These are phyloP conservation scores for barley (Hordeum vulgare) DNA, from an alignment of 176 grass and related monocot genomes.

Conservation along the genomic window DNA sequence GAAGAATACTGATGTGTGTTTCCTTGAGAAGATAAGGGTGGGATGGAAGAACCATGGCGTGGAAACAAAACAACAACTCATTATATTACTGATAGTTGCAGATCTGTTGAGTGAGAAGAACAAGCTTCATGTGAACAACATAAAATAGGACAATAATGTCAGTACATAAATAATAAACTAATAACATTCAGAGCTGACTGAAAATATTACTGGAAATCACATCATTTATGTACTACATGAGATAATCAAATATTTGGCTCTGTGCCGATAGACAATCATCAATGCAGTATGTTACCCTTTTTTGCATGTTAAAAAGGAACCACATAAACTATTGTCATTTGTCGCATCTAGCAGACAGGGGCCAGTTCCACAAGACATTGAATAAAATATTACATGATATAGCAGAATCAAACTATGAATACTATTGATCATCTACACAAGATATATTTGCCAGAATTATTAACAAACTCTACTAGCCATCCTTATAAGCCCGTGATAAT, in stretches of 20 bases:
- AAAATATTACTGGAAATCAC: neutral
- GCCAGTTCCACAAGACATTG: neutral
- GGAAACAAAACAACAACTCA: too few species aligned
- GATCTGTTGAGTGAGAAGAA: neutral
- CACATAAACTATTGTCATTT: neutral
- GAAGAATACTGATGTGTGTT: too few species aligned
- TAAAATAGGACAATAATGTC: neutral
- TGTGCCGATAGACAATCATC: neutral
- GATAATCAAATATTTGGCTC: neutral
- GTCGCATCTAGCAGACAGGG: neutral
- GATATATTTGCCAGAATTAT: neutral
- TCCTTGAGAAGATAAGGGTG: too few species aligned
- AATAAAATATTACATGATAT: neutral
- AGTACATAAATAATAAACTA: neutral
- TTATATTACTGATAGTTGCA: neutral
- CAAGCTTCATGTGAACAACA: neutral
- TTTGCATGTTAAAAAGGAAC: neutral
- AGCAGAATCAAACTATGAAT: neutral
- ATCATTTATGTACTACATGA: neutral
- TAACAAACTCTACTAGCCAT: neutral
- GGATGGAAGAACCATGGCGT: too few species aligned
- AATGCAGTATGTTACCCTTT: too few species aligned
- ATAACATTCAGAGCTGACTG: neutral
- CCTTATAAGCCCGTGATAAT: neutral
- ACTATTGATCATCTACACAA: neutral